Percentiles rank a stretch among this genome's conserved stretches.
Conservation (phyloP, 495 filamentous ascomycete genomes). For the Aspergillus baeticus region DNA sequence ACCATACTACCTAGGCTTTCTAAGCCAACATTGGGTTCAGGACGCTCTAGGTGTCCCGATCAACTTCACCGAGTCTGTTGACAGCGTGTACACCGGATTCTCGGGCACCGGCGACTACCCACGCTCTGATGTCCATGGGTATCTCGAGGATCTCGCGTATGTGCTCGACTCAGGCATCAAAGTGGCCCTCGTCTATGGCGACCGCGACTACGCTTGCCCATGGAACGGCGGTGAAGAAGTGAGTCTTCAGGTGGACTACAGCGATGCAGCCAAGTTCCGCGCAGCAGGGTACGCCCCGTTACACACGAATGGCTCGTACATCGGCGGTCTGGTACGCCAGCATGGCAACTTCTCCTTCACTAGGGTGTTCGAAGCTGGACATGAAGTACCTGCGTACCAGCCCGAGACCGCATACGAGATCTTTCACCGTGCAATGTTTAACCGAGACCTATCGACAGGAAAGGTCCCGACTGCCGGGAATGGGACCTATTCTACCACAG, state of each 20-base stretch:
- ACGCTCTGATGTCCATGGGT: conserved; percentile 45
- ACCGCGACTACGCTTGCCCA: conserved; percentile 59
- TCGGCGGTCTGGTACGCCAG: conserved; percentile 55
- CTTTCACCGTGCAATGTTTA: conserved; percentile 53
- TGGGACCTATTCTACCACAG: conserved; percentile 45
- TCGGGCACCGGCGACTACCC: conserved; percentile 44
- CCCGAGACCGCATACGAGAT: conserved; percentile 54
- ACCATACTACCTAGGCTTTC: conserved; percentile 59
- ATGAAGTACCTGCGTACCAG: conserved; percentile 61
- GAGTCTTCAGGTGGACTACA: conserved; percentile 40
- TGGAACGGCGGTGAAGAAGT: conserved; percentile 48
- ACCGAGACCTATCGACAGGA: conserved; percentile 58
- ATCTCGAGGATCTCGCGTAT: conserved; percentile 51
- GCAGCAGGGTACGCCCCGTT: conserved; percentile 51
- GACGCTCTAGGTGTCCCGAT: conserved; percentile 61
- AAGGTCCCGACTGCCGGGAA: conserved; percentile 35
- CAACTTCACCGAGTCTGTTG: conserved; percentile 60
- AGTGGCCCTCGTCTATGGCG: conserved; percentile 68
- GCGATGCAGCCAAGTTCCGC: conserved; percentile 39
- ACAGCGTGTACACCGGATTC: conserved; percentile 53
- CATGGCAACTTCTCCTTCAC: conserved; percentile 59
- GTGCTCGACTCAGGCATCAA: conserved; percentile 58
- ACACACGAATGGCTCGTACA: conserved; percentile 41
- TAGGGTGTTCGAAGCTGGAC: conserved; percentile 59
- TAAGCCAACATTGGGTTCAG: conserved; percentile 63